These are phyloP conservation scores for Fusarium cyanostomum DNA, from an alignment of 2,329 filamentous ascomycete species.

Conservation along the genomic window DNA sequence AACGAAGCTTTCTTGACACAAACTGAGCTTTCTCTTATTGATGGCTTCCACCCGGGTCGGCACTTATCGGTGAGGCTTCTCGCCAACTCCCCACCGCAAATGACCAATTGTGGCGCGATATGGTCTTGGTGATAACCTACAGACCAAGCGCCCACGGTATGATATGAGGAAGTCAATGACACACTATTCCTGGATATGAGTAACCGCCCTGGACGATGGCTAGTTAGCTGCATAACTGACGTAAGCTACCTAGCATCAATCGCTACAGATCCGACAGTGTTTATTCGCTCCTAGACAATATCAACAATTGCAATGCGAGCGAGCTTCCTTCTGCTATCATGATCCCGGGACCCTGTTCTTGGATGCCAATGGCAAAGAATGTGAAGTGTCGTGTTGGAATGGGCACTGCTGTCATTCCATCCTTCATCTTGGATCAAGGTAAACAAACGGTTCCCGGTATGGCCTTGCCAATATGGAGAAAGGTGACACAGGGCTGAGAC, in stretches of 20 bases:
- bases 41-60: not conserved
- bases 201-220: not conserved
- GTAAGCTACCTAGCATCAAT: slow-evolving; percentile 1
- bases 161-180: not conserved
- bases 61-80: slow-evolving; percentile 23
- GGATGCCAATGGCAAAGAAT: slow-evolving; percentile 4
- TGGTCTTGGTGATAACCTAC: not conserved
- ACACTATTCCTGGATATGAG: slow-evolving; percentile 1
- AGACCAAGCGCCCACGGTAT: not conserved
- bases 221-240: slow-evolving; percentile 4
- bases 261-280: slow-evolving; percentile 4
- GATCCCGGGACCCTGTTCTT: not conserved
- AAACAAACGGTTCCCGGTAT: slow-evolving; percentile 8
- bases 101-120: slow-evolving; percentile 12
- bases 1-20: not conserved
- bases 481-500: slow-evolving; percentile 22
- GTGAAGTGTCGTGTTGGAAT: slow-evolving; percentile 20
- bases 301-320: not conserved
- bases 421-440: not conserved
- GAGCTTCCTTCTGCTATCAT: not conserved
- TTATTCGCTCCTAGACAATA: slow-evolving; percentile 9
- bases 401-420: slow-evolving; percentile 19
- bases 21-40: not conserved
- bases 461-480: not conserved
- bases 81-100: slow-evolving; percentile 16